Evolutionary conservation across 192 early-diverging fungal genomes (phyloP).

Genomic region (Gaertneriomyces semiglobifer): DNA sequence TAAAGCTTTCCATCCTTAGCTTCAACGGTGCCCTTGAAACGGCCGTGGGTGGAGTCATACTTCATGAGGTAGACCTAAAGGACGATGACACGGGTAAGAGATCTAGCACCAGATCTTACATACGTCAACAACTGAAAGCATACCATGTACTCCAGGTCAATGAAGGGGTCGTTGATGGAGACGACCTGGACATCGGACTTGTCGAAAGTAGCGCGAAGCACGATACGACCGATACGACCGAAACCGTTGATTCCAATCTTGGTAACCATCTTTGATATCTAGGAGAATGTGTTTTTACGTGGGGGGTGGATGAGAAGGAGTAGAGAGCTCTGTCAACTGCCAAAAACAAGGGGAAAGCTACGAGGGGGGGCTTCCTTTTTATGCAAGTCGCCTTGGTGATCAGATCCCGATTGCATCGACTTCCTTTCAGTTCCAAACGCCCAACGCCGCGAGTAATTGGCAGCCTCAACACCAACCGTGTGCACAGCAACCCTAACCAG

Average conservation of each 20-base stretch:
- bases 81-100: too few species aligned
- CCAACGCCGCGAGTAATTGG: too few species aligned
- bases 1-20: conserved; percentile 82
- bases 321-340: not conserved
- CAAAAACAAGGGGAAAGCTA: too few species aligned
- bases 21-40: conserved; percentile 79
- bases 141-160: conserved; percentile 92
- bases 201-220: conserved; percentile 79
- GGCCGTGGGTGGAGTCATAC: conserved; percentile 99
- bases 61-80: conserved; percentile 83
- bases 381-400: too few species aligned
- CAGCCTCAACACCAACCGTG: too few species aligned
- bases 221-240: conserved; percentile 98
- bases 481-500: too few species aligned
- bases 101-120: not conserved
- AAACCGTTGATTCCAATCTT: conserved; percentile 69
- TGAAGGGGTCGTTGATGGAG: conserved; percentile 97
- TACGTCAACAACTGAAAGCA: not conserved
- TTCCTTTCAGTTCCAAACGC: too few species aligned
- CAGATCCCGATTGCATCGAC: too few species aligned
- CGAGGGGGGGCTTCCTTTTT: too few species aligned
- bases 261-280: conserved; percentile 6
- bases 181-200: conserved; percentile 65
- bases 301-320: not conserved
- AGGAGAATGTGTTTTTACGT: conserved; percentile 3